phyloP scores from a whole-genome alignment of 495 filamentous ascomycete species.

The Symbiotaphrina buchneri region DNA sequence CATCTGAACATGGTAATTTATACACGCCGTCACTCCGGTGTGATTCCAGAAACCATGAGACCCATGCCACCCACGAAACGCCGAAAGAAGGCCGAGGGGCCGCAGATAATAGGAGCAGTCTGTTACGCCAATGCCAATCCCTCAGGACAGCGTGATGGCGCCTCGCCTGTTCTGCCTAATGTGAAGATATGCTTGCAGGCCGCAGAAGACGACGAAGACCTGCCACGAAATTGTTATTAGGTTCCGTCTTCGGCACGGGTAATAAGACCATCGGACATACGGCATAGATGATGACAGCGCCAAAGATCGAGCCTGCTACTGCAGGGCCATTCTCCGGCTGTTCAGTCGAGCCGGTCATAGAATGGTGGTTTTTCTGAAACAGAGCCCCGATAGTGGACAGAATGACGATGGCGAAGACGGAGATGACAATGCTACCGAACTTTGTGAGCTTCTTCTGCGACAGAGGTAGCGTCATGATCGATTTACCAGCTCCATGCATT shows the following conservation, averaged over 20 bases:
- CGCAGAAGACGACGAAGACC: slow-evolving; percentile 81
- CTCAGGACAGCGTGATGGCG: slow-evolving; percentile 47
- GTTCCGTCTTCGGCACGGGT: neutral
- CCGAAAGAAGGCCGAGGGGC: too few species aligned
- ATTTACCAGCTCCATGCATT: slow-evolving; percentile 84
- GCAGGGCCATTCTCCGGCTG: slow-evolving; percentile 52
- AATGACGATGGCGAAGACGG: slow-evolving; percentile 70
- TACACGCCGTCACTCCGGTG: too few species aligned
- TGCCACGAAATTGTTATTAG: slow-evolving; percentile 11
- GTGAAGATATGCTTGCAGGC: slow-evolving; percentile 63
- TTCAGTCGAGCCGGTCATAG: slow-evolving; percentile 50
- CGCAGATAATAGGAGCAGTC: too few species aligned
- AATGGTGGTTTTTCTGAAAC: slow-evolving; percentile 55
- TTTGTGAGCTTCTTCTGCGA: neutral
- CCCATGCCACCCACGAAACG: too few species aligned
- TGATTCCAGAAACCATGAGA: too few species aligned
- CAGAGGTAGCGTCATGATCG: neutral
- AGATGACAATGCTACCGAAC: slow-evolving; percentile 53
- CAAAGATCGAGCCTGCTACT: slow-evolving; percentile 65
- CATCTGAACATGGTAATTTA: too few species aligned
- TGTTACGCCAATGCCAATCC: too few species aligned
- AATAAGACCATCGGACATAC: slow-evolving; percentile 26
- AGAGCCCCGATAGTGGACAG: slow-evolving; percentile 63
- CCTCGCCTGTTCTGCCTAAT: slow-evolving; percentile 54
- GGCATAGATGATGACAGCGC: slow-evolving; percentile 63